These are phyloP conservation scores for Stephania japonica DNA, from an alignment of 164 flowering plant genomes.

Conservation along the genomic window DNA sequence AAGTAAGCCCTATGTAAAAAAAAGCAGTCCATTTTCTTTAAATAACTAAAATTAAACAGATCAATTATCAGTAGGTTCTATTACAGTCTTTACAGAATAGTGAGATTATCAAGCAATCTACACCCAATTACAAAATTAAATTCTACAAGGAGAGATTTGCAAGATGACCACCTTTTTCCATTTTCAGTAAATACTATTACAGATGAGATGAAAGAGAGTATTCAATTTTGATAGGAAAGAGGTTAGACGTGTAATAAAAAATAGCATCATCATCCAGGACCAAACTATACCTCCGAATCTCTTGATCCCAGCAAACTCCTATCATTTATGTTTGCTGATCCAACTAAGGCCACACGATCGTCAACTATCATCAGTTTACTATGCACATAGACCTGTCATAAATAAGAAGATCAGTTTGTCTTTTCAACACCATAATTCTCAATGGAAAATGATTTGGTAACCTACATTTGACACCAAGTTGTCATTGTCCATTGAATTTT, in stretches of 20 bases:
- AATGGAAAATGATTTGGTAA: no score
- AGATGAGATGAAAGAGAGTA: not conserved
- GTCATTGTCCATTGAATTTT: no score
- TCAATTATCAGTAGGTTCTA: no score
- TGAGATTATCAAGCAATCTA: no score
- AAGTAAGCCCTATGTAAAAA: no score
- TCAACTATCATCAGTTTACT: slow-evolving; percentile 95
- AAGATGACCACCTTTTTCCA: not conserved
- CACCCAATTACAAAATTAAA: not conserved
- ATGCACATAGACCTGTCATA: slow-evolving; percentile 81
- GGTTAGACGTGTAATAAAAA: not conserved
- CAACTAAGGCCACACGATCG: slow-evolving; percentile 62
- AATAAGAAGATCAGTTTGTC: no score
- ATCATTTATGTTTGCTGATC: slow-evolving; percentile 97
- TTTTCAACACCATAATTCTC: no score
- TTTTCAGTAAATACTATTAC: not conserved
- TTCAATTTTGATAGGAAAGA: not conserved
- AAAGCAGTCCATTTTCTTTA: no score
- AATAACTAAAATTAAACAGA: no score
- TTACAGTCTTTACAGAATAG: no score
- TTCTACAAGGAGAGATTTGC: not conserved
- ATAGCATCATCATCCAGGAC: not conserved
- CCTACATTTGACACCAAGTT: no score
- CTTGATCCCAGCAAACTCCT: slow-evolving; percentile 94
- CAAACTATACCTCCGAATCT: slow-evolving; percentile 83